phyloP scores from a whole-genome alignment of 73 alveolate genomes.

The Symbiodinium pilosum region DNA sequence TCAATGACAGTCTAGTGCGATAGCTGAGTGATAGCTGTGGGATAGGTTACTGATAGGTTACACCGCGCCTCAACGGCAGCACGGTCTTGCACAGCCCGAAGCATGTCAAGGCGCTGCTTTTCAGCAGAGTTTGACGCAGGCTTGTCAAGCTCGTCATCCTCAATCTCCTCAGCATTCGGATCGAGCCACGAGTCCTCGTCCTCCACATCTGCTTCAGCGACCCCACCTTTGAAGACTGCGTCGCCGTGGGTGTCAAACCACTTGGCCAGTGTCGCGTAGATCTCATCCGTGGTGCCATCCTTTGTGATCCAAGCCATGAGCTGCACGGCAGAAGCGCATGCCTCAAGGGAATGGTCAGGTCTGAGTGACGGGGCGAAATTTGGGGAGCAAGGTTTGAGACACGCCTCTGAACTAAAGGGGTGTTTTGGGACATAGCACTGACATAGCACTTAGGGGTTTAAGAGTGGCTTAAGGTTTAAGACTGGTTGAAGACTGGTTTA shows the following conservation, averaged over 20 bases:
- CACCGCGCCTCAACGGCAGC: background rate
- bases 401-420: too few species aligned
- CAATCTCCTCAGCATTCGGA: background rate
- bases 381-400: too few species aligned
- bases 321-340: background rate
- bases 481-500: too few species aligned
- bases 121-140: background rate
- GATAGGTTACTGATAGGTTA: too few species aligned
- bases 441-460: too few species aligned
- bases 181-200: background rate
- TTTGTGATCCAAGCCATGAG: background rate
- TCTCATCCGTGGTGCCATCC: background rate
- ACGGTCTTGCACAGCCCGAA: background rate
- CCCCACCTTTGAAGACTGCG: background rate
- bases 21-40: too few species aligned
- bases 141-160: background rate
- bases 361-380: too few species aligned
- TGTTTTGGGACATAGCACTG: too few species aligned
- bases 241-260: background rate
- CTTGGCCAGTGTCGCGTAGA: background rate
- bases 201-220: background rate
- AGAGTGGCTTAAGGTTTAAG: too few species aligned
- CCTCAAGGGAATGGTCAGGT: too few species aligned
- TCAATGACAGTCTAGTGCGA: too few species aligned
- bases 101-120: background rate